phyloP scores from a whole-genome alignment of 1,284 basidiomycete genomes.

The Cryptococcus sp. region DNA sequence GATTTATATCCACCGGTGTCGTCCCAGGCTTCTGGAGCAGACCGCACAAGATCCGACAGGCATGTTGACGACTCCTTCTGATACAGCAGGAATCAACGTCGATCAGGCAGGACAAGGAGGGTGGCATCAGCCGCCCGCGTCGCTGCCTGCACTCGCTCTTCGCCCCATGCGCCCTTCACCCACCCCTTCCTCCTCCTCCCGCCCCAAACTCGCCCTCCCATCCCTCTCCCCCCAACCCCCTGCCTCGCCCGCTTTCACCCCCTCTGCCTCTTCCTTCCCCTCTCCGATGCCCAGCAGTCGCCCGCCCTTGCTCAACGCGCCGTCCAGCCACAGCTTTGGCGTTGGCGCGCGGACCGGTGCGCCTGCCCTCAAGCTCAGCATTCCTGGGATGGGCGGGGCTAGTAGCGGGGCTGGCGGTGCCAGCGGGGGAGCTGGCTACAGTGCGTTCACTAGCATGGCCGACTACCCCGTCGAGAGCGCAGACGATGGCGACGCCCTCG shows the following conservation, averaged over 20 bases:
- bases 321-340: conserved; percentile 5
- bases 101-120: conserved; percentile 45
- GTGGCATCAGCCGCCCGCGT: conserved; percentile 37
- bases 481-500: conserved; percentile 24
- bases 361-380: conserved; percentile 39
- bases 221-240: conserved; percentile 18
- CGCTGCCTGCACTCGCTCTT: conserved; percentile 34
- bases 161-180: conserved; percentile 18
- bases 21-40: not conserved
- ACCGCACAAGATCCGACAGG: not conserved
- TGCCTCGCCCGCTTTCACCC: conserved; percentile 4
- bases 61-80: not conserved
- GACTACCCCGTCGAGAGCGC: conserved; percentile 20
- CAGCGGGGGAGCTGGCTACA: conserved; percentile 12
- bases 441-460: conserved; percentile 15
- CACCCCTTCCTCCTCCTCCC: conserved; percentile 22
- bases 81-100: conserved; percentile 43
- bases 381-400: conserved; percentile 24
- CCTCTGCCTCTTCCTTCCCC: conserved; percentile 6
- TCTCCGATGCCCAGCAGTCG: conserved; percentile 2
- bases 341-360: conserved; percentile 16
- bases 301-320: conserved; percentile 26
- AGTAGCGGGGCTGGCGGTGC: conserved; percentile 1
- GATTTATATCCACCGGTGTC: not conserved
- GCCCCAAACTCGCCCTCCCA: conserved; percentile 36